These are phyloP conservation scores for Eruca vesicaria DNA, from an alignment of 441 rosid species.

Conservation along the genomic window DNA sequence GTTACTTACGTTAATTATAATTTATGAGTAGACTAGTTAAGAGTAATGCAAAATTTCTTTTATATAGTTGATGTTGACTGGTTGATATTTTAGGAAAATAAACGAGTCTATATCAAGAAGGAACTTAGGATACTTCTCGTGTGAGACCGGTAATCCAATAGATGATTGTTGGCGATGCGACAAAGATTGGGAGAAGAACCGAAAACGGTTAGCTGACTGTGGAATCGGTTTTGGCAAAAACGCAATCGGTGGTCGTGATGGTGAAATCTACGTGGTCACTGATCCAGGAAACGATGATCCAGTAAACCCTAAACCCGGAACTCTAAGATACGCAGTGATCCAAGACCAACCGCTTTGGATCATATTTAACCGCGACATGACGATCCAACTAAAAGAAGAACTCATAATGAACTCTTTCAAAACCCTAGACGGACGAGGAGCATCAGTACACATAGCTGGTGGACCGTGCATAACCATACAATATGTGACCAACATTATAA, in stretches of 20 bases:
- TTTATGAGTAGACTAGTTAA: neutral
- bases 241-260: constrained; percentile 83
- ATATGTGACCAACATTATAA: constrained; percentile 78
- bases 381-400: constrained; percentile 79
- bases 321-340: constrained; percentile 78
- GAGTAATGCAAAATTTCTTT: neutral
- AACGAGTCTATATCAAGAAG: constrained; percentile 62
- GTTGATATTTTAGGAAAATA: constrained; percentile 51
- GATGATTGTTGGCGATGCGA: constrained; percentile 98
- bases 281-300: constrained; percentile 66
- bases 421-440: constrained; percentile 87
- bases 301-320: constrained; percentile 82
- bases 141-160: constrained; percentile 85
- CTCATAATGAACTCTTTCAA: constrained; percentile 89
- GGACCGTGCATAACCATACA: constrained; percentile 94
- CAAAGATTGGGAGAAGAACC: constrained; percentile 80
- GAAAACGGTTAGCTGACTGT: constrained; percentile 76
- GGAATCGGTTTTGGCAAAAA: constrained; percentile 90
- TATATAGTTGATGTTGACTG: neutral
- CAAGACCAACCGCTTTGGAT: constrained; percentile 90
- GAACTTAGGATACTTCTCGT: constrained; percentile 70
- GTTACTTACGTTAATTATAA: neutral
- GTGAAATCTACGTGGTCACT: constrained; percentile 73
- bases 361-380: constrained; percentile 79
- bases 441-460: constrained; percentile 82